Conservation (phyloP, 1,139 yeast species). For the Taphrina flavorubra region DNA sequence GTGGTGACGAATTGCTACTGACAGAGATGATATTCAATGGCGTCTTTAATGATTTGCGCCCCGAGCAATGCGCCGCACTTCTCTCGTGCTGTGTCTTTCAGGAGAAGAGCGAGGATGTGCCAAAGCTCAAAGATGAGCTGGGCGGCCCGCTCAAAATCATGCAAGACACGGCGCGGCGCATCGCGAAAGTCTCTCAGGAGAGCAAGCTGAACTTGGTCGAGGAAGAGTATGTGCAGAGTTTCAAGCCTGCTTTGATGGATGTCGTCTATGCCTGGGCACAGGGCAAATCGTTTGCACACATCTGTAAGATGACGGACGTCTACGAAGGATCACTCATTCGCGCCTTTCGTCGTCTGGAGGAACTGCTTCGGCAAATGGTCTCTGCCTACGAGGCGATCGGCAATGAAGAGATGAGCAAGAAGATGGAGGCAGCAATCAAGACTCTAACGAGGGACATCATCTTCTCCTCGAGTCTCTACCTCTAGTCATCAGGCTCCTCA, state of each 20-base stretch:
- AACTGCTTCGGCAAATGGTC: conserved; percentile 84
- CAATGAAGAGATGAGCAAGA: conserved; percentile 70
- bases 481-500: background rate
- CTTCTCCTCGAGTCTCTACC: conserved; percentile 60
- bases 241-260: conserved; percentile 93
- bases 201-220: conserved; percentile 87
- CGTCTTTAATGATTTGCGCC: conserved; percentile 81
- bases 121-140: conserved; percentile 82
- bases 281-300: conserved; percentile 93
- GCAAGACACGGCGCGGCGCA: conserved; percentile 86
- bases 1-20: conserved; percentile 87
- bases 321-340: conserved; percentile 96
- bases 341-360: conserved; percentile 92
- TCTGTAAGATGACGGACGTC: conserved; percentile 98
- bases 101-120: conserved; percentile 81
- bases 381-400: conserved; percentile 51
- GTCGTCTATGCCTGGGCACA: conserved; percentile 96
- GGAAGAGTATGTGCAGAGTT: conserved; percentile 87
- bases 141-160: conserved; percentile 85
- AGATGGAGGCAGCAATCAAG: conserved; percentile 84
- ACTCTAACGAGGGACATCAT: conserved; percentile 95
- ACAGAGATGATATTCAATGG: conserved; percentile 95
- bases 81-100: conserved; percentile 96
- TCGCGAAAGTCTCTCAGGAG: conserved; percentile 87
- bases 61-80: conserved; percentile 91